Percentiles rank a stretch among this genome's conserved stretches.
phyloP scores from a whole-genome alignment of 208 protist genomes.

The Angomonas deanei region DNA sequence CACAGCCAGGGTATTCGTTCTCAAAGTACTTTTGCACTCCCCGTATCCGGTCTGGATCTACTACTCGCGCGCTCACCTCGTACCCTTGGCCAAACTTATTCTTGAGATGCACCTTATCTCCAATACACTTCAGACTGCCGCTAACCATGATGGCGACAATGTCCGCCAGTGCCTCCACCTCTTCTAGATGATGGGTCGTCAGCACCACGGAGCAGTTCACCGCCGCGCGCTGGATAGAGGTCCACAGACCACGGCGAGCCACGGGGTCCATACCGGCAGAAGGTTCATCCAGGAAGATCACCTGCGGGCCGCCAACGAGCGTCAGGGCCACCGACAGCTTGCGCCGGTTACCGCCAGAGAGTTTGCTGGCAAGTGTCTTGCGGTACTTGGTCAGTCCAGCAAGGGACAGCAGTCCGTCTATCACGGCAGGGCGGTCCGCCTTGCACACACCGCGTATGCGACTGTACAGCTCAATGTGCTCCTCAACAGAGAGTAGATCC shows the following conservation, averaged over 20 bases:
- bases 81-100: constrained; percentile 63
- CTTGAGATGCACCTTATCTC: constrained; percentile 83
- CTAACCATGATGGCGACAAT: constrained; percentile 87
- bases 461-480: constrained; percentile 87
- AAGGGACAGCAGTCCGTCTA: constrained; percentile 26
- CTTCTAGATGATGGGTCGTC: constrained; percentile 92
- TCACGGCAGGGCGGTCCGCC: constrained; percentile 10
- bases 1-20: constrained; percentile 15
- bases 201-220: constrained; percentile 73
- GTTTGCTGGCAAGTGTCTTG: constrained; percentile 19
- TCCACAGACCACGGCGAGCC: constrained; percentile 75
- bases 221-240: constrained; percentile 46
- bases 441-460: constrained; percentile 41
- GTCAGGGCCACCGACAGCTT: constrained; percentile 78
- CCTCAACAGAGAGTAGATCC: constrained; percentile 79
- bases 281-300: constrained; percentile 85
- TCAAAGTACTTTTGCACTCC: constrained; percentile 33
- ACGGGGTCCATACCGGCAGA: constrained; percentile 87
- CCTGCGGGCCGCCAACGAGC: constrained; percentile 65
- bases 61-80: constrained; percentile 38
- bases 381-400: constrained; percentile 36
- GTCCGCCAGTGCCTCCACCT: constrained; percentile 83
- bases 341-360: constrained; percentile 81
- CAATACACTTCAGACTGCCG: constrained; percentile 83
- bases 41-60: constrained; percentile 5